Base-by-base conservation (phyloP, 768 basidiomycete genomes). In the Trametes gibbosa region DNA sequence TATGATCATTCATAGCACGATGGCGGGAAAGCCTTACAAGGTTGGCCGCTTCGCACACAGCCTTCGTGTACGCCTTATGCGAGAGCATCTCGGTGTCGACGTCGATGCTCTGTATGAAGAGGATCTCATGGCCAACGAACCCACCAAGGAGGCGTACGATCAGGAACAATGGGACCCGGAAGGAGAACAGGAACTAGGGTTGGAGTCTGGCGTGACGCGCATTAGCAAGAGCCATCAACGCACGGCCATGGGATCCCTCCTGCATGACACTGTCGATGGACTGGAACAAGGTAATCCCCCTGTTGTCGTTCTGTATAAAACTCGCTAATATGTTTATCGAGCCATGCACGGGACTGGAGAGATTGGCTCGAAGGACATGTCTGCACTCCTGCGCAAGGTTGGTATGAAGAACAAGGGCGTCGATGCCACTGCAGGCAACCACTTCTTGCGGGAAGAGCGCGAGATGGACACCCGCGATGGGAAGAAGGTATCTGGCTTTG, bases 1-100 rank as follows among this genome's bases (percentile, higher is more conserved):
- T 32, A 32, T 10, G 4, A 9, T 40, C 25, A 14, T 14, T 21
- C 35, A 9, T 23, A 95, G 95, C 53, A 87, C 81, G 0, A 98
- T 99, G 96, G 96, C 87, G 9, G 96, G 97, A 17, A 84, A 84
- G 65, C 91, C 95, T 0, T 98, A 90, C 79, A 85, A 92, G 81
- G 96, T 98, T 58, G 97, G 97, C 19, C 88, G 96, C 24, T 99
- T 97, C 72, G 95, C 96, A 2, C 97, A 99, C 73, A 90, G 90
- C 3, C 80, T 99, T 12, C 88, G 97, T 6, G 81, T 98, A 46
- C 85, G 96, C 17, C 77, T 99, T 60, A 99, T 99, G 97, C 82
- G 90, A 63, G 97, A 99, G 69, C 97, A 99, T 70, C 79, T 97
- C 58, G 97, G 97, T 2, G 80, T 98, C 56, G 94, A 99, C 70